Base-by-base conservation (phyloP, 352 stramenopile genomes). In the Globisporangium spinosum region DNA sequence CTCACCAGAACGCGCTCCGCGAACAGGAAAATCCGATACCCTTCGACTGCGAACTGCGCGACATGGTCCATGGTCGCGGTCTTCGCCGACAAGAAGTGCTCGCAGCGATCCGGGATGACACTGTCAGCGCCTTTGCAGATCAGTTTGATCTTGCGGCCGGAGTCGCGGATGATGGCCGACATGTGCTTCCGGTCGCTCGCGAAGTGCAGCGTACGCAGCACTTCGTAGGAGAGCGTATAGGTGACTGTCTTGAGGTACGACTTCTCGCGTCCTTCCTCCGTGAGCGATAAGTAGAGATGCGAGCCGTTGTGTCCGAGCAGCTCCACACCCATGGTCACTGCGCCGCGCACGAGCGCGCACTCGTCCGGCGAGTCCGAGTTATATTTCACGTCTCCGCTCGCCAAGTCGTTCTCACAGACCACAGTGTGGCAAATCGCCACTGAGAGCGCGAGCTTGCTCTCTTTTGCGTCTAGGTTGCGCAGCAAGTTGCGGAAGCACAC, bases 291-390 rank as follows among this genome's bases (percentile, higher is more conserved):
- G 60, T 83, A 82, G 49, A 93, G 59, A 32, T 81, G 75, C 20
- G 82, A 68, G 0, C 74, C 80, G 38, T 77, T 87, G 35, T 82
- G 75, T 10, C 76, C 81, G 6, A 95, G 72, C 20, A 98, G 82
- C 22, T 87, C 82, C 2, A 97, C 73, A 0, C 94, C 94, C 72
- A 97, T 90, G 1, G 70, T 57, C 32, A 80, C 76, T 0, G 89
- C 92, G 2, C 87, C 92, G 20, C 86, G 72, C 0, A 98, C 94
- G 0, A 98, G 77, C 7, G 95, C 95, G 40, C 89, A 89, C 68
- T 98, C 95, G 67, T 98, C 95, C 0, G 95, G 95, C 7, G 90
- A 98, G 63, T 97, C 90, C 2, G 94, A 94, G 65, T 96, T 96
- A 72, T 98, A 97, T 15, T 70, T 70, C 15, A 95, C 69, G 8